phyloP scores from a whole-genome alignment of 2,329 filamentous ascomycete species.

The Fusarium luffae region DNA sequence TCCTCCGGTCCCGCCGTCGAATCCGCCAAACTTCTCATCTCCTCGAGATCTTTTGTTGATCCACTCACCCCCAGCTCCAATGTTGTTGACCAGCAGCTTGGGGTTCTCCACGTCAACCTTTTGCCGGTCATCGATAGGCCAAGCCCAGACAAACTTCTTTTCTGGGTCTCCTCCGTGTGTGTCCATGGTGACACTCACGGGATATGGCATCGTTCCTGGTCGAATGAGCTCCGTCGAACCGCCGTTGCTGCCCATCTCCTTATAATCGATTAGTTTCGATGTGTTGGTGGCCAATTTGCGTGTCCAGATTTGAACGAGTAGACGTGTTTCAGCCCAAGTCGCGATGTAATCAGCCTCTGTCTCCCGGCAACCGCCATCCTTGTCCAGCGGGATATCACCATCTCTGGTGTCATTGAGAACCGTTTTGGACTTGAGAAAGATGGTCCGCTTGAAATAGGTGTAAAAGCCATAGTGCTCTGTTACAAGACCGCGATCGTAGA shows the following conservation, averaged over 20 bases:
- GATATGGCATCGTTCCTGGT: constrained; percentile 72
- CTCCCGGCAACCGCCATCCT: constrained; percentile 65
- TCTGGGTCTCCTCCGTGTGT: constrained; percentile 68
- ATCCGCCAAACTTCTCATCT: constrained; percentile 65
- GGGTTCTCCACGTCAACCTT: constrained; percentile 57
- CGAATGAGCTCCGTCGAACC: constrained; percentile 50
- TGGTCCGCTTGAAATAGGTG: constrained; percentile 87
- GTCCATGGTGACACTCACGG: constrained; percentile 69
- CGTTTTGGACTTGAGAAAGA: constrained; percentile 76
- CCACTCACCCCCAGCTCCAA: constrained; percentile 61
- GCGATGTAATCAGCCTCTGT: constrained; percentile 66
- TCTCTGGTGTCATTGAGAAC: constrained; percentile 58
- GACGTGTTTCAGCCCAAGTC: constrained; percentile 69
- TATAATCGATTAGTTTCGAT: constrained; percentile 52
- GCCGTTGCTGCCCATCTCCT: constrained; percentile 45
- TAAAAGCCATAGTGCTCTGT: constrained; percentile 96
- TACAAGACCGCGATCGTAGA: constrained; percentile 83
- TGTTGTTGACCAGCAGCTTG: constrained; percentile 60
- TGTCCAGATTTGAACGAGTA: constrained; percentile 75
- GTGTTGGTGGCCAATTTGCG: constrained; percentile 57
- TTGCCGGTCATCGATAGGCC: constrained; percentile 60
- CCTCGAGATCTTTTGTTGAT: constrained; percentile 62
- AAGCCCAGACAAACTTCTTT: constrained; percentile 66
- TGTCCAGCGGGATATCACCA: constrained; percentile 59
- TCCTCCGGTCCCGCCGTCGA: constrained; percentile 72